Conservation (phyloP, 768 basidiomycete genomes). For the Xerocomus potaroensis region DNA sequence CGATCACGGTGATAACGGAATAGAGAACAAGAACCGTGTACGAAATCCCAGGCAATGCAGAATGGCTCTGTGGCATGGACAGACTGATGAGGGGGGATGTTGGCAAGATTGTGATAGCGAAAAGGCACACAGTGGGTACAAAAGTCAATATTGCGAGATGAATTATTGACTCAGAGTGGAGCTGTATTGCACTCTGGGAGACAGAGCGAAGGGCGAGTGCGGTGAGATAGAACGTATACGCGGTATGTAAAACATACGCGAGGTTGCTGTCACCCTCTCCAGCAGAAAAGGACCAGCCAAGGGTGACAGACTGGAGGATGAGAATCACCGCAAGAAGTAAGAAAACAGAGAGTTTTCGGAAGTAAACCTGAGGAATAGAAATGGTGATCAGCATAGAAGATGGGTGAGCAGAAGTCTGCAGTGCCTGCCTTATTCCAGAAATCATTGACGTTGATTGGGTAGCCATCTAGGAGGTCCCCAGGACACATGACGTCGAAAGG, state of each 20-base stretch:
- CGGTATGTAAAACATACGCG: conserved; percentile 42
- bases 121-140: conserved; percentile 43
- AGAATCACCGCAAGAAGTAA: conserved; percentile 44
- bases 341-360: conserved; percentile 52
- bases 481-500: conserved; percentile 71
- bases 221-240: conserved; percentile 58
- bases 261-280: conserved; percentile 31
- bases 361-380: conserved; percentile 43
- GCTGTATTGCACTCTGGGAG: conserved; percentile 36
- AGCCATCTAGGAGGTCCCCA: conserved; percentile 65
- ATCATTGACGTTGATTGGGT: conserved; percentile 52
- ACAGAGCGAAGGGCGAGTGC: conserved; percentile 50
- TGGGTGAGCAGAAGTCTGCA: neutral
- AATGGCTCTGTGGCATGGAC: conserved; percentile 18
- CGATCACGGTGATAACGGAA: conserved; percentile 39
- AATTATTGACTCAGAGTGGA: conserved; percentile 46
- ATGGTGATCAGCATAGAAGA: neutral
- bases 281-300: conserved; percentile 45
- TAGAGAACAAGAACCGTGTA: conserved; percentile 51
- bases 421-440: conserved; percentile 56
- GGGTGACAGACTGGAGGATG: conserved; percentile 45
- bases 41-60: conserved; percentile 41
- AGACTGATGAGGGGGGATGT: conserved; percentile 34
- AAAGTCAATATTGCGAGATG: conserved; percentile 60
- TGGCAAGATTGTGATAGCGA: conserved; percentile 55